These are phyloP conservation scores for Macrotyloma uniflorum DNA, from an alignment of 306 rosid genomes.

Conservation along the genomic window DNA sequence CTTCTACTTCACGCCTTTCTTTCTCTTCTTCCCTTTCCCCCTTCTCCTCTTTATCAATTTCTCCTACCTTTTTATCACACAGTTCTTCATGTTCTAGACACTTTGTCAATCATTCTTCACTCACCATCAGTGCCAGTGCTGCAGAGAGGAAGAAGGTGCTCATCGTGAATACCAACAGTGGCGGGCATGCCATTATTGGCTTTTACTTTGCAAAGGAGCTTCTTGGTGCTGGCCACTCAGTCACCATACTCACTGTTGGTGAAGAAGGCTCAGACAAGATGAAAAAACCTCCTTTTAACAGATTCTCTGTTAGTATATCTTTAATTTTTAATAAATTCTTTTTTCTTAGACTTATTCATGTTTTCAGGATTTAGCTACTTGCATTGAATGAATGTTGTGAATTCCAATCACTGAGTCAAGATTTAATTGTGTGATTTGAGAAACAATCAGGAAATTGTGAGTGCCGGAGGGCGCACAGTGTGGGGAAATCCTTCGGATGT, in stretches of 20 bases:
- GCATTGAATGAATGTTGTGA: conserved; percentile 22
- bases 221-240: conserved; percentile 76
- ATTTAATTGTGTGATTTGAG: not conserved
- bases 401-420: not conserved
- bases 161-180: conserved; percentile 79
- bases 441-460: conserved; percentile 75
- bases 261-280: conserved; percentile 84
- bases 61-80: conserved; percentile 42
- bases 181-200: conserved; percentile 90
- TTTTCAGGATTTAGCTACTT: not conserved
- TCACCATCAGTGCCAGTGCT: conserved; percentile 54
- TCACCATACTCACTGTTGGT: conserved; percentile 83
- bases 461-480: conserved; percentile 79
- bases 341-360: not conserved
- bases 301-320: conserved; percentile 70
- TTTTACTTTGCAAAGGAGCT: conserved; percentile 89
- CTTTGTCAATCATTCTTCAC: conserved; percentile 40
- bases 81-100: conserved; percentile 45
- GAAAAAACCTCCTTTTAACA: conserved; percentile 89
- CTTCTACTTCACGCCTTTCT: conserved; percentile 53
- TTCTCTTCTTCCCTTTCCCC: conserved; percentile 54
- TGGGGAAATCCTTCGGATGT: conserved; percentile 88
- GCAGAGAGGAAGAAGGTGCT: conserved; percentile 75
- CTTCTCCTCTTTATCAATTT: conserved; percentile 56
- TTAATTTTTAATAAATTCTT: not conserved